Conservation (phyloP, 306 rosid species). For the Cicer cuneatum region DNA sequence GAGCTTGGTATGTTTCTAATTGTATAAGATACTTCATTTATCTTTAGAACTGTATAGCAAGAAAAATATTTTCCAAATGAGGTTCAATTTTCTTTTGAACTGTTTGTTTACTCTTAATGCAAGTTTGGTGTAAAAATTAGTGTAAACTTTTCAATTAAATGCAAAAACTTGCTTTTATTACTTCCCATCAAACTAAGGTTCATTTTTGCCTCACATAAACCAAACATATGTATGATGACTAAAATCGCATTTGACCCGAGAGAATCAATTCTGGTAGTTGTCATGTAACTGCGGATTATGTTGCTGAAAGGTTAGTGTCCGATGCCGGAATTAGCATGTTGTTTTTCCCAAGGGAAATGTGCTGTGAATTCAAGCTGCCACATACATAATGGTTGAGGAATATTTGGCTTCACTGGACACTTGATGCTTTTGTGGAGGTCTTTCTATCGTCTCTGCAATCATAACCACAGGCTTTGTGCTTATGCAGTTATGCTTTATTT, state of each 20-base stretch:
- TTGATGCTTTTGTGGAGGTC: constrained; percentile 29
- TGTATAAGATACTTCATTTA: constrained; percentile 2
- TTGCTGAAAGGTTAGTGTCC: constrained; percentile 38
- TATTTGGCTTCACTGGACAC: constrained; percentile 9
- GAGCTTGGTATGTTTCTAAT: constrained; percentile 34
- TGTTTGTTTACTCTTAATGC: too few relatives aligned
- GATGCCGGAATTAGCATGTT: constrained; percentile 33
- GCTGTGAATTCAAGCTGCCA: constrained; percentile 13
- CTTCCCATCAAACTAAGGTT: background rate
- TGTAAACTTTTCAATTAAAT: too few relatives aligned
- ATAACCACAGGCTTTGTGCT: constrained; percentile 10
- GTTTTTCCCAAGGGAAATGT: constrained; percentile 33
- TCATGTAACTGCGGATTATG: background rate
- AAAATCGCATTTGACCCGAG: background rate
- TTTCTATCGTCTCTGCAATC: background rate
- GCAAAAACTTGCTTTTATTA: background rate
- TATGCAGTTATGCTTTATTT: background rate
- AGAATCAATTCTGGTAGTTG: background rate
- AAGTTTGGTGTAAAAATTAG: too few relatives aligned
- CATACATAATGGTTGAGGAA: background rate
- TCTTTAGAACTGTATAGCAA: constrained; percentile 9
- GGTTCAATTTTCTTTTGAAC: too few relatives aligned
- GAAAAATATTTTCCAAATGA: background rate
- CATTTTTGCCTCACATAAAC: background rate
- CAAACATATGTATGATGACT: background rate